Evolutionary conservation across 495 filamentous ascomycete genomes (phyloP), one percentile per base, ranked within the genome.

Genomic region (Pseudoneurospora amorphoporcata): DNA sequence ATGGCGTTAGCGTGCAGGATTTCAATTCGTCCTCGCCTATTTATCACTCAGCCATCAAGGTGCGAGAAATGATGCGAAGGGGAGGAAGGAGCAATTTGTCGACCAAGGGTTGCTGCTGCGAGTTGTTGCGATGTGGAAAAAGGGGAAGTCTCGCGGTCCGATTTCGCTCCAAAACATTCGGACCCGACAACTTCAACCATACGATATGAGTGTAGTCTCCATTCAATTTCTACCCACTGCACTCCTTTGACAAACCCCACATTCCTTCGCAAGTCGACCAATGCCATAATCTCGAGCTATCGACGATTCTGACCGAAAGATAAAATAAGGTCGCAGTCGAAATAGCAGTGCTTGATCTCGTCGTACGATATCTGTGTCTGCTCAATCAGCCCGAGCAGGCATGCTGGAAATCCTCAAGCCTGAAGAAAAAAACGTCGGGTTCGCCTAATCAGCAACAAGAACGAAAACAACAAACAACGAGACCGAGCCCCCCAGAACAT

Each of bases 301-400:
- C 41, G n/a, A 43, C 16, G 16, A 43, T 8, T 8, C 16, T 17
- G 41, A 7, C 16, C 7, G 6, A 1, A 3, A 23, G 23, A 23
- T 1, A 23, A 47, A 0, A 1, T 3, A 19, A 19, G 10, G 8
- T 19, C 43, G 43, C 1, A 3, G 8, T 45, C 9, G 2, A 3
- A 19, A 7, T 0, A 3, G 1, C 10, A n/a, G 0, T 0, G 8
- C n/a, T 4, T 19, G 3, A 47, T 0, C n/a, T 47, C 43, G 4
- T 23, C n/a, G n/a, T 23, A 0, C n/a, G 43, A 6, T 12, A 47
- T 12, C 43, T 47, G 10, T n/a, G 43, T 47, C 4, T 23, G 3
- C 43, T 47, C 43, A 23, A 10, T 47, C n/a, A 10, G 12, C 9
- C 9, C 43, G 19, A 10, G 17, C n/a, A 9, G 43, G 43, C 43